These are phyloP conservation scores for Fomitopsis palustris DNA, from an alignment of 1,284 basidiomycete species.

Conservation along the genomic window DNA sequence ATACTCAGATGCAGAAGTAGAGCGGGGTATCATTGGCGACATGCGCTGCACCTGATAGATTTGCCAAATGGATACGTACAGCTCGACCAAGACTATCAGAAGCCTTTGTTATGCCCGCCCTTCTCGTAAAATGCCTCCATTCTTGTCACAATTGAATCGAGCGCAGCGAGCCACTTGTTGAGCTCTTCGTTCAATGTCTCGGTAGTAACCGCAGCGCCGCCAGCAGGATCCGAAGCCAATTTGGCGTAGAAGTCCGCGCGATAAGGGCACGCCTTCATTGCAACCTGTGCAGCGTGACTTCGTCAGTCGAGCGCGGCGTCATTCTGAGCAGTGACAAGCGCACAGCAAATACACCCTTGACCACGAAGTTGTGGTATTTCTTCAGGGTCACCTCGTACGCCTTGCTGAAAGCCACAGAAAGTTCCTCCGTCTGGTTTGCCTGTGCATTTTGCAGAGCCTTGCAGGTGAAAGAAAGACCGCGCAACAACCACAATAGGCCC, in stretches of 20 bases:
- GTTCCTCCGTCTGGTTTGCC: slow-evolving; percentile 66
- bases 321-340: slow-evolving; percentile 31
- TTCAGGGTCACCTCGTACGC: slow-evolving; percentile 85
- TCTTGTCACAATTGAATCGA: slow-evolving; percentile 68
- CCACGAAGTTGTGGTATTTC: slow-evolving; percentile 85
- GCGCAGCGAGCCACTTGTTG: slow-evolving; percentile 61
- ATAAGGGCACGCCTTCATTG: slow-evolving; percentile 97
- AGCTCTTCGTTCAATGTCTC: slow-evolving; percentile 73
- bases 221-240: slow-evolving; percentile 69
- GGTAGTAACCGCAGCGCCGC: slow-evolving; percentile 50
- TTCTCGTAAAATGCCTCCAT: slow-evolving; percentile 74
- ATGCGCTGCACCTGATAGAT: not conserved
- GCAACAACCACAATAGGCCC: slow-evolving; percentile 88
- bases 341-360: slow-evolving; percentile 83
- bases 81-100: slow-evolving; percentile 30
- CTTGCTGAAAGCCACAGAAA: slow-evolving; percentile 75
- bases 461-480: slow-evolving; percentile 91
- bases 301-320: not conserved
- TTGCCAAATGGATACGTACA: not conserved
- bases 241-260: slow-evolving; percentile 89
- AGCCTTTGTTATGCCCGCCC: slow-evolving; percentile 49
- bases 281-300: slow-evolving; percentile 52
- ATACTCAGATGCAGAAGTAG: not conserved
- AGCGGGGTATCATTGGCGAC: not conserved
- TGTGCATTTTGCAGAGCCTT: slow-evolving; percentile 77